Conservation (phyloP, 352 stramenopile genomes). For the Thraustochytrium sp. region DNA sequence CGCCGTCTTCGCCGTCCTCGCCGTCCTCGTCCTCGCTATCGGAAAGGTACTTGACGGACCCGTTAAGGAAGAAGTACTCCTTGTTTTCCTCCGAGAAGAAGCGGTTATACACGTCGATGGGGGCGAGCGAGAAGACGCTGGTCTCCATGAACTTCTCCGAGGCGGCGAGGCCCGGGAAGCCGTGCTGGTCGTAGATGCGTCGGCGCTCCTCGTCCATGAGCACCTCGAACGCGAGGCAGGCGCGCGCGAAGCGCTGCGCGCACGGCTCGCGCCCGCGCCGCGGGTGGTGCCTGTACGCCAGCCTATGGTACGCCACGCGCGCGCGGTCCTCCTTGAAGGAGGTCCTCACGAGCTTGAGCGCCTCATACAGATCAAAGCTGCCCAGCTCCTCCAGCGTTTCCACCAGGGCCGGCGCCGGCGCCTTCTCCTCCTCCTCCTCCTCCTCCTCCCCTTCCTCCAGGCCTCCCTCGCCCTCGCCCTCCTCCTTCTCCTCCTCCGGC, state of each 20-base stretch:
- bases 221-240: not conserved
- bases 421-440: not conserved
- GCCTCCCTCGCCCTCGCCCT: not conserved
- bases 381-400: not conserved
- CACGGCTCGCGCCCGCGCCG: not conserved
- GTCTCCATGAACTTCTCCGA: slow-evolving; percentile 40
- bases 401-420: not conserved
- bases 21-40: slow-evolving; percentile 8
- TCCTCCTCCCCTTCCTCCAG: slow-evolving; percentile 2
- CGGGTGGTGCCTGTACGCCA: not conserved
- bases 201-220: slow-evolving; percentile 15
- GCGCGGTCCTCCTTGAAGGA: slow-evolving; percentile 8
- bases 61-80: slow-evolving; percentile 43
- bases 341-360: not conserved
- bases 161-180: not conserved
- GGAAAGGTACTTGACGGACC: not conserved
- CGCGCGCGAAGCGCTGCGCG: not conserved
- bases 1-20: not conserved
- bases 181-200: slow-evolving; percentile 36
- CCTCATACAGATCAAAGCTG: slow-evolving; percentile 38
- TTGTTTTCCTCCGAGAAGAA: slow-evolving; percentile 40
- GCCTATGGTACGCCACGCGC: not conserved
- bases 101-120: not conserved
- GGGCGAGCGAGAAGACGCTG: slow-evolving; percentile 21
- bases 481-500: not conserved